Conservation (phyloP, 495 filamentous ascomycete genomes). For the Arthonia radiata region DNA sequence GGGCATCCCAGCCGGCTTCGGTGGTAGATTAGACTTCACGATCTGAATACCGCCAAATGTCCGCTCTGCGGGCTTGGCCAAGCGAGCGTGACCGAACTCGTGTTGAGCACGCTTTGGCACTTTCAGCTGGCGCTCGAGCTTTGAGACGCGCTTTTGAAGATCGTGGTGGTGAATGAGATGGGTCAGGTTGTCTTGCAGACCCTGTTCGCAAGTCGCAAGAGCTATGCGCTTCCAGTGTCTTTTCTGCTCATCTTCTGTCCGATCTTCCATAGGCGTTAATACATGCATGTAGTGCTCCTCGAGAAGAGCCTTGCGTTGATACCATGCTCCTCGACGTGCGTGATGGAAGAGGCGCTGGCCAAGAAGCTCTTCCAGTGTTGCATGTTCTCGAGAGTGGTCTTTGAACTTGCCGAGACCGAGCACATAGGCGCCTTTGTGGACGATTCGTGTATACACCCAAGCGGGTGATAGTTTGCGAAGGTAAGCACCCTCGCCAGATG, state of each 20-base stretch:
- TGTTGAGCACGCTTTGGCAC: conserved; percentile 75
- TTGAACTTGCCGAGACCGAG: conserved; percentile 47
- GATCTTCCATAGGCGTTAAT: conserved; percentile 23
- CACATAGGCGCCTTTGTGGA: conserved; percentile 67
- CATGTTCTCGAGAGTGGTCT: conserved; percentile 51
- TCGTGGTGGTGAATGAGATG: conserved; percentile 87
- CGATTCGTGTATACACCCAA: conserved; percentile 80
- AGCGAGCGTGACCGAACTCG: conserved; percentile 66
- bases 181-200: conserved; percentile 64
- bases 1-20: too few species aligned
- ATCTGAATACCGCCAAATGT: conserved; percentile 53
- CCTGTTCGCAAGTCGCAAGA: conserved; percentile 60
- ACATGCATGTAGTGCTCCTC: conserved; percentile 87
- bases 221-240: conserved; percentile 68
- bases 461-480: conserved; percentile 75
- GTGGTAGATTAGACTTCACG: too few species aligned
- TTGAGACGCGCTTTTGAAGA: conserved; percentile 71
- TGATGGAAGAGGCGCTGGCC: conserved; percentile 63
- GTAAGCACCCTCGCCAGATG: conserved; percentile 71
- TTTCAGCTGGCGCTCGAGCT: conserved; percentile 65
- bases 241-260: conserved; percentile 37
- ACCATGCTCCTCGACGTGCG: conserved; percentile 72
- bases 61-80: conserved; percentile 50
- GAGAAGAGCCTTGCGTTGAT: conserved; percentile 78
- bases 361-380: conserved; percentile 50